Evolutionary conservation across 306 rosid species (phyloP), one percentile per base, ranked within the genome.

Genomic region (Quillaja saponaria): DNA sequence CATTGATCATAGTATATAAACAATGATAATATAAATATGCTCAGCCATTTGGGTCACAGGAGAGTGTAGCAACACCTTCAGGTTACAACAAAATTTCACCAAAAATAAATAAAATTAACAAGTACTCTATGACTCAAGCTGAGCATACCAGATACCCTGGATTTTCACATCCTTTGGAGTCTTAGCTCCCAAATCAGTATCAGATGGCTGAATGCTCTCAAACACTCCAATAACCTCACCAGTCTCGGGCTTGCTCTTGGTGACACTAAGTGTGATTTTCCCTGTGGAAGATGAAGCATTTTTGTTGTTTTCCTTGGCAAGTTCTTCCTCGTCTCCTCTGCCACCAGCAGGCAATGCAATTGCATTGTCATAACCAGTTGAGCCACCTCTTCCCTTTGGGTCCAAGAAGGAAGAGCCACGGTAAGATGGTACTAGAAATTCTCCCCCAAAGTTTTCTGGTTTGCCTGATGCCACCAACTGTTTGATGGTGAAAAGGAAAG

Each of bases 371-470:
- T 91, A 91, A 5, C 98, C 98, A 0, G 87, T 73, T 0, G 98
- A 91, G 1, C 95, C 98, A 69, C 98, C 98, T 19, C 98, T 78
- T 59, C 98, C 98, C 91, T 91, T 91, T 55, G 98, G 98, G 90
- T 91, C 98, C 87, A 91, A 81, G 90, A 91, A 91, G 5, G 98
- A 91, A 6, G 79, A 53, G 7, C 98, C 98, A 8, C 98, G 87
- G 88, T 92, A 92, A 0, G 98, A 92, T 0, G 98, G 98, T 0
- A 92, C 98, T 10, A 92, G 49, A 64, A 67, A 88, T 68, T 84
- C 79, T 1, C 98, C 98, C 0, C 85, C 3, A 14, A 92, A 86
- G 37, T 37, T 75, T 0, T 88, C 84, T 0, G 98, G 98, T 17
- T 88, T 91, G 10, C 98, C 98, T 0, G 98, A 79, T 31, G 98